A percentile compares a stretch with the other conserved stretches of the same genome.
Evolutionary conservation across 225 moss, liverwort and hornwort species (phyloP).

Genomic region (Sphagnum tenellum): DNA sequence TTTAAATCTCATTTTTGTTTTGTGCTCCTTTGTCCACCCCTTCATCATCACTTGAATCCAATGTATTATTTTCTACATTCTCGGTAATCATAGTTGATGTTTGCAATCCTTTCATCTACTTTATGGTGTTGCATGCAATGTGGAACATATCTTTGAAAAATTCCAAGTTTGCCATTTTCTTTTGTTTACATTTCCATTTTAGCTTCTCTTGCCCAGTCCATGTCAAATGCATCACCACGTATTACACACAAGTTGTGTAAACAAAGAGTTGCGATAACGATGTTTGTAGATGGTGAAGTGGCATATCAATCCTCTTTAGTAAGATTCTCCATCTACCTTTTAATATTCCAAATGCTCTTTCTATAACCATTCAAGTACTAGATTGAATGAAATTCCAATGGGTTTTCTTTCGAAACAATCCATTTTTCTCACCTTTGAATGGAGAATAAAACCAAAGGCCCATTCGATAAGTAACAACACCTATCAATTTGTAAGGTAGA

Average conservation of each 20-base stretch:
- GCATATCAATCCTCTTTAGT: conserved; percentile 10
- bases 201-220: background rate
- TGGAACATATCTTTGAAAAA: background rate
- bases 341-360: conserved; percentile 8
- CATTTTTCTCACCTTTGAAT: no score
- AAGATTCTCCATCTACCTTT: conserved; percentile 9
- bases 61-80: background rate
- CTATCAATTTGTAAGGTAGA: no score
- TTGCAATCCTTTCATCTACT: background rate
- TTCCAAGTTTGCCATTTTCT: background rate
- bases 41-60: background rate
- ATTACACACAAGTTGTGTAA: conserved; percentile 7
- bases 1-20: background rate
- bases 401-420: no score
- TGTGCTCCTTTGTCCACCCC: background rate
- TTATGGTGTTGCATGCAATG: background rate
- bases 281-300: background rate
- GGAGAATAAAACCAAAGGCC: no score
- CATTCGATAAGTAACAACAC: no score
- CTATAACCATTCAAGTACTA: no score
- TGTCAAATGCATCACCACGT: conserved; percentile 5
- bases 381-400: no score
- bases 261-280: conserved; percentile 1
- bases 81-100: background rate
- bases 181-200: background rate